These are phyloP conservation scores for Powellomyces hirtus DNA, from an alignment of 192 early-diverging fungal species.

Conservation along the genomic window DNA sequence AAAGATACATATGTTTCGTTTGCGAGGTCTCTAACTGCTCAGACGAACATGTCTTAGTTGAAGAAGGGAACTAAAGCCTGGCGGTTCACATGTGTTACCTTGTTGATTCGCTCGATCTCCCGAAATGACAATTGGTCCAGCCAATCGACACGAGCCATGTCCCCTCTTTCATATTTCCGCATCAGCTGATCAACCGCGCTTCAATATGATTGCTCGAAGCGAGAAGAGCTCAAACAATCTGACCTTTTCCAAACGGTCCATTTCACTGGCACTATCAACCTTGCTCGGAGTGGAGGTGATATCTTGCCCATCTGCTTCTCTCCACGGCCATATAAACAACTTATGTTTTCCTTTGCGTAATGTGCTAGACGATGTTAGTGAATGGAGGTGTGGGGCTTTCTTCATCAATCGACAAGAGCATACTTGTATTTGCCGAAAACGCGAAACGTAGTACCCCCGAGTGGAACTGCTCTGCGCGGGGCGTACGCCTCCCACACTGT, in stretches of 20 bases:
- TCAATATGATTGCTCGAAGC: not conserved
- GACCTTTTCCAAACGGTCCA: slow-evolving; percentile 86
- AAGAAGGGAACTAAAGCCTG: not conserved
- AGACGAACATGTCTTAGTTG: not conserved
- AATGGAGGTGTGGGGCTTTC: too few relatives aligned
- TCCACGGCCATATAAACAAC: slow-evolving; percentile 64
- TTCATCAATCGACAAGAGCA: not conserved
- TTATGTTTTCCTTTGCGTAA: slow-evolving; percentile 84
- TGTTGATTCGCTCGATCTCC: slow-evolving; percentile 80
- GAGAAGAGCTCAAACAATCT: not conserved
- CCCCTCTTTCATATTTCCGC: slow-evolving; percentile 83
- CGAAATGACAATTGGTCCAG: slow-evolving; percentile 87
- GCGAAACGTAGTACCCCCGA: slow-evolving; percentile 75
- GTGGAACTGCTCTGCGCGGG: slow-evolving; percentile 66
- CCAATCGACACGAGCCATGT: slow-evolving; percentile 86
- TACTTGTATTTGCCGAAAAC: slow-evolving; percentile 83
- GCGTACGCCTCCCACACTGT: slow-evolving; percentile 79
- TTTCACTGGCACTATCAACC: slow-evolving; percentile 55
- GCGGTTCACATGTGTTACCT: slow-evolving; percentile 40
- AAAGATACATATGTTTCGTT: slow-evolving; percentile 68
- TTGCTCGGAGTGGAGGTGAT: slow-evolving; percentile 57
- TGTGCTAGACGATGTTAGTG: slow-evolving; percentile 48
- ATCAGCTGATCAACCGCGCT: slow-evolving; percentile 45
- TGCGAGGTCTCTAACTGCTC: not conserved
- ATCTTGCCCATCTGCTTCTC: slow-evolving; percentile 62